phyloP scores from a whole-genome alignment of 257 asterid species.

The Nicotiana sylvestris region DNA sequence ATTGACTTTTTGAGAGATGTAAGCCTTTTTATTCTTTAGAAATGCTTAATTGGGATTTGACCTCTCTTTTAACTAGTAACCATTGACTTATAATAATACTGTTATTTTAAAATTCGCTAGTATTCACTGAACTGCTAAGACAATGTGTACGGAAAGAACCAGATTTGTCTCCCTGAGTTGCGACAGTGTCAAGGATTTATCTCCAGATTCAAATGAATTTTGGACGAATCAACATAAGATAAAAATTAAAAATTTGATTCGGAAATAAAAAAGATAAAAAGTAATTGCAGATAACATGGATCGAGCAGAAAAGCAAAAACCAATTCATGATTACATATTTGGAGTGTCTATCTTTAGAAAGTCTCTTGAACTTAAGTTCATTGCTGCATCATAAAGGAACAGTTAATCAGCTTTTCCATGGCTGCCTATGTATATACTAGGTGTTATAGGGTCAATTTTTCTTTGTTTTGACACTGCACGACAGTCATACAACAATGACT shows the following conservation, averaged over 20 bases:
- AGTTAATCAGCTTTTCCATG: too few species aligned
- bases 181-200: background rate
- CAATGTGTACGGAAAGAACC: background rate
- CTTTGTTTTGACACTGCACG: too few species aligned
- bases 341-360: too few species aligned
- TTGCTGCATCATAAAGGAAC: too few species aligned
- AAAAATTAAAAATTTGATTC: background rate
- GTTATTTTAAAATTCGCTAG: background rate
- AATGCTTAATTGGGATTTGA: background rate
- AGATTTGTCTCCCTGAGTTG: background rate
- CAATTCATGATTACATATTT: too few species aligned
- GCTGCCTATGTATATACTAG: too few species aligned
- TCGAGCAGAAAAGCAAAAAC: background rate
- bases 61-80: background rate
- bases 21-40: background rate
- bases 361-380: too few species aligned
- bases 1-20: constrained; percentile 23
- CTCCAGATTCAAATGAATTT: background rate
- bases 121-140: background rate
- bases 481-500: too few species aligned
- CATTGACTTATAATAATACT: background rate
- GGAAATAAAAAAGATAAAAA: background rate
- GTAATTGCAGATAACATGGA: background rate
- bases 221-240: background rate
- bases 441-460: too few species aligned